Conservation (phyloP, 2,329 filamentous ascomycete genomes). For the Trichoderma sp. region DNA sequence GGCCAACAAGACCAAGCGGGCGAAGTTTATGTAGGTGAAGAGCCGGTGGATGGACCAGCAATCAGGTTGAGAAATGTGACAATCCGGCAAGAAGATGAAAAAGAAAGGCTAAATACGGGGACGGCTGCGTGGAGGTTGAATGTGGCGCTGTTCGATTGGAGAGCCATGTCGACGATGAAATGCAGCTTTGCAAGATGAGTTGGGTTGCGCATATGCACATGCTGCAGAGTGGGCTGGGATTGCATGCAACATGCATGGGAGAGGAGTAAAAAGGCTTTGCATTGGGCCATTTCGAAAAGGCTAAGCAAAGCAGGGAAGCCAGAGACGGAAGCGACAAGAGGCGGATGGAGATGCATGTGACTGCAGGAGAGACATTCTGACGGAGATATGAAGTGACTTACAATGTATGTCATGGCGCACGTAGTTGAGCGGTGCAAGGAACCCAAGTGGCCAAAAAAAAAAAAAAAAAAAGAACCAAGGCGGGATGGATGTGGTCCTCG, state of each 20-base stretch:
- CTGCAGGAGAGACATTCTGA: constrained; percentile 11
- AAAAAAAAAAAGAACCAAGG: neutral
- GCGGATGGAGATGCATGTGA: constrained; percentile 31
- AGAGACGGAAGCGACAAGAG: constrained; percentile 22
- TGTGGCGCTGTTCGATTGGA: constrained; percentile 13
- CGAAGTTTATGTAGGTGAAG: neutral
- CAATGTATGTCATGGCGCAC: constrained; percentile 49
- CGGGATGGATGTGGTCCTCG: neutral
- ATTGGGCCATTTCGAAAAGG: neutral
- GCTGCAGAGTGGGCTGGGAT: constrained; percentile 16
- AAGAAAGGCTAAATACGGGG: constrained; percentile 6
- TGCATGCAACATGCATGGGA: constrained; percentile 28
- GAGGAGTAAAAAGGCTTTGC: constrained; percentile 4
- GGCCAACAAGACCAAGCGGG: neutral
- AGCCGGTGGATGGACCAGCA: neutral
- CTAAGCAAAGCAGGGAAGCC: constrained; percentile 18
- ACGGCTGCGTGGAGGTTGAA: neutral
- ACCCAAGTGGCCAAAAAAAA: constrained; percentile 27
- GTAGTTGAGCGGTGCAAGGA: constrained; percentile 31
- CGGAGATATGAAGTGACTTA: constrained; percentile 37
- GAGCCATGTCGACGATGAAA: neutral
- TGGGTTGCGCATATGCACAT: constrained; percentile 14
- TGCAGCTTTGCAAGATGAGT: constrained; percentile 11
- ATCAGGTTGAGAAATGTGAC: neutral
- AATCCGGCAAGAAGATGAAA: neutral